phyloP scores from a whole-genome alignment of 2,329 filamentous ascomycete species.

The Trichoderma lentiforme region DNA sequence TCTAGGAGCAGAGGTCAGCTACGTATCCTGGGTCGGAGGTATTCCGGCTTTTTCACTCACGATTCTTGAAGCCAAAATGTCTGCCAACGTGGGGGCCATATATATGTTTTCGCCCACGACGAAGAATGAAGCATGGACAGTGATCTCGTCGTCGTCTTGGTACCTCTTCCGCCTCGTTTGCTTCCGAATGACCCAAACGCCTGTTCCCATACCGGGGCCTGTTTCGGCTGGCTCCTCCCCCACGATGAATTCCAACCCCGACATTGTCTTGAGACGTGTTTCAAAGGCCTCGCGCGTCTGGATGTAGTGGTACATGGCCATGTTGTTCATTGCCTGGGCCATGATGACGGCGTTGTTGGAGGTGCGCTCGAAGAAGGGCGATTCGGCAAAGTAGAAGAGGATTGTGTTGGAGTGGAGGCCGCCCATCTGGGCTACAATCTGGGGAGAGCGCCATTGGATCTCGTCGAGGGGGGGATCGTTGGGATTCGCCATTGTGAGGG shows the following conservation, averaged over 20 bases:
- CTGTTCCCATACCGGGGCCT: conserved; percentile 61
- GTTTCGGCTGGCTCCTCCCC: conserved; percentile 63
- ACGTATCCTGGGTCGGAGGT: background rate
- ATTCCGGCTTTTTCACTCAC: conserved; percentile 37
- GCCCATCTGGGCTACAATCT: conserved; percentile 47
- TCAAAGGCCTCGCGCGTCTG: conserved; percentile 63
- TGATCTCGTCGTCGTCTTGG: conserved; percentile 56
- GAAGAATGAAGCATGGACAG: conserved; percentile 59
- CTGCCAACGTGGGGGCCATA: conserved; percentile 59
- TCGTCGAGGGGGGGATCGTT: conserved; percentile 59
- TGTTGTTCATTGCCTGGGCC: conserved; percentile 60
- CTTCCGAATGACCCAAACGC: conserved; percentile 68
- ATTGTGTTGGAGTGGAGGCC: conserved; percentile 63
- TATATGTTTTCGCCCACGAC: conserved; percentile 65
- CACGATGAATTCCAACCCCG: conserved; percentile 64
- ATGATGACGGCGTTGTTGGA: conserved; percentile 65
- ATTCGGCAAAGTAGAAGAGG: conserved; percentile 65
- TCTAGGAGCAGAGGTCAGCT: conserved; percentile 33
- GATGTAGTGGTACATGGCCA: conserved; percentile 54
- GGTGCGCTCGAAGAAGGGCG: conserved; percentile 65
- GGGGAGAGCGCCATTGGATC: conserved; percentile 61
- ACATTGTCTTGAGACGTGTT: conserved; percentile 59
- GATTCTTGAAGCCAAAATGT: conserved; percentile 57
- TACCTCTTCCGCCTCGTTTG: conserved; percentile 59
- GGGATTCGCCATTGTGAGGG: conserved; percentile 39